phyloP scores from a whole-genome alignment of 768 basidiomycete species.

The Suillus placidus region DNA sequence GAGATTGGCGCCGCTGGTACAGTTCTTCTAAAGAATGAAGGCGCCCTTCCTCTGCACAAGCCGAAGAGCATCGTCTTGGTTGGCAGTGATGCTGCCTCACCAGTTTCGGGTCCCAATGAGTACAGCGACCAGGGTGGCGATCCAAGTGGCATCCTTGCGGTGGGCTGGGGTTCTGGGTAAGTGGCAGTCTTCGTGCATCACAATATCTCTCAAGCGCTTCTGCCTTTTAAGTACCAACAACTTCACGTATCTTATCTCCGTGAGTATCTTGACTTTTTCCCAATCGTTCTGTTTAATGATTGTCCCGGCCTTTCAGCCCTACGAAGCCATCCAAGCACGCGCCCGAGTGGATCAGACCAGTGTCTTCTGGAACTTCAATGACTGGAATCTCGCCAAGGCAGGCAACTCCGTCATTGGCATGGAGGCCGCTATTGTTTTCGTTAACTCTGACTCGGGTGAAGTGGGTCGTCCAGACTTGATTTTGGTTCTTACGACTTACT shows the following conservation, averaged over 20 bases:
- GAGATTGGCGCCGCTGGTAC: slow-evolving; percentile 69
- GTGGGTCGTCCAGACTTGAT: slow-evolving; percentile 22
- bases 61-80: slow-evolving; percentile 62
- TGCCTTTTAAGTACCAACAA: slow-evolving; percentile 53
- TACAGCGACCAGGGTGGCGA: slow-evolving; percentile 63
- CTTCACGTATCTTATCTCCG: slow-evolving; percentile 79
- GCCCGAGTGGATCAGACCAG: slow-evolving; percentile 68
- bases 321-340: slow-evolving; percentile 77
- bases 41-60: slow-evolving; percentile 59
- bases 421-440: slow-evolving; percentile 77
- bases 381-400: slow-evolving; percentile 62
- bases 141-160: slow-evolving; percentile 72
- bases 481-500: background rate
- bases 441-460: slow-evolving; percentile 85
- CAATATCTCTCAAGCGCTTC: slow-evolving; percentile 37
- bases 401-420: slow-evolving; percentile 48
- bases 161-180: slow-evolving; percentile 90
- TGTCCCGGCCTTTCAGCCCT: slow-evolving; percentile 47
- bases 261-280: slow-evolving; percentile 34
- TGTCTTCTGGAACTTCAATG: slow-evolving; percentile 68
- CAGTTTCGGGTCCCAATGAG: slow-evolving; percentile 68
- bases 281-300: background rate
- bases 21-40: slow-evolving; percentile 69
- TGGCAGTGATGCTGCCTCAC: slow-evolving; percentile 69
- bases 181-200: slow-evolving; percentile 11